Conservation (phyloP, 495 filamentous ascomycete genomes). For the Penicillium angulare region DNA sequence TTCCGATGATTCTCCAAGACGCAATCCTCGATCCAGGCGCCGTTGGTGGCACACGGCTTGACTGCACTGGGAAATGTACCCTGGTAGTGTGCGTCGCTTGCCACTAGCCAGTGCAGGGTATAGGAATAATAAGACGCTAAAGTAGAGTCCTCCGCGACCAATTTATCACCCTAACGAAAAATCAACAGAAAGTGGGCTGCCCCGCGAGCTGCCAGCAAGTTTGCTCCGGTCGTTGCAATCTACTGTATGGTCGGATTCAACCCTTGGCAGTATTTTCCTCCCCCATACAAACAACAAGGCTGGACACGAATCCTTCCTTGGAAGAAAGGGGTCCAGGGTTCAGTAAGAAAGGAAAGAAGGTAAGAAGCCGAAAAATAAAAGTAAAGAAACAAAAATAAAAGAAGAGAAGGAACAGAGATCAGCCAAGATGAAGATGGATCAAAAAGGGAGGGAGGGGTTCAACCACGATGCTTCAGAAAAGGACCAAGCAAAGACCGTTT, state of each 20-base stretch:
- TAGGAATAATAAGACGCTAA: background rate
- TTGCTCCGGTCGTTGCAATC: background rate
- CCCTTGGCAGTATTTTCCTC: background rate
- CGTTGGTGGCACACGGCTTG: background rate
- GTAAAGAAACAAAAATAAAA: slow-evolving; percentile 8
- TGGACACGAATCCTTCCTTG: no score
- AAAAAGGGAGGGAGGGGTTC: slow-evolving; percentile 14
- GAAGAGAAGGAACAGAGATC: slow-evolving; percentile 7
- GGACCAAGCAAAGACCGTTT: slow-evolving; percentile 17
- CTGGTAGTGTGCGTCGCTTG: background rate
- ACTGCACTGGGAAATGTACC: background rate
- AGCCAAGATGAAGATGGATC: slow-evolving; percentile 5
- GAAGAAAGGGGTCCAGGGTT: background rate
- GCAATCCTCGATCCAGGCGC: background rate
- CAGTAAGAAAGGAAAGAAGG: background rate
- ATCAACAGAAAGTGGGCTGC: background rate
- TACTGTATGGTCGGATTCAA: background rate
- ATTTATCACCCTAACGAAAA: background rate
- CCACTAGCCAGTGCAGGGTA: slow-evolving; percentile 1
- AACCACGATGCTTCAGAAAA: slow-evolving; percentile 21
- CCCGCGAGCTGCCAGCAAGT: background rate
- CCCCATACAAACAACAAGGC: no score
- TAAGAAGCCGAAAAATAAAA: background rate
- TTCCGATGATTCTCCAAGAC: background rate
- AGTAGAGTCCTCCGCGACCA: background rate